Percentiles rank a stretch among this genome's conserved stretches.
These are phyloP conservation scores for Cytospora piceae DNA, from an alignment of 2,329 filamentous ascomycete genomes.

Conservation along the genomic window DNA sequence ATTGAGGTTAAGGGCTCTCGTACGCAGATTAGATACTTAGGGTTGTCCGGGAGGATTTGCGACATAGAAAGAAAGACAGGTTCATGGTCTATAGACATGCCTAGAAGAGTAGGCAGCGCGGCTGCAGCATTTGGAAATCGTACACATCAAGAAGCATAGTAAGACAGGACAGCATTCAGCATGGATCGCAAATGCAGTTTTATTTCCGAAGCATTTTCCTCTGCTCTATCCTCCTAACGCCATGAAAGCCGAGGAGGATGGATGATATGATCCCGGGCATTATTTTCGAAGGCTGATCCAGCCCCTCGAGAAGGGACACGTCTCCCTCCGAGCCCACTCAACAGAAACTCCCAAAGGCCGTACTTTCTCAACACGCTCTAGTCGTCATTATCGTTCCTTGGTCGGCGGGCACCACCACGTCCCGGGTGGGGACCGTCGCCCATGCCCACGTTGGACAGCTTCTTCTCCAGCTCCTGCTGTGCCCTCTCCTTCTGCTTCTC, in stretches of 20 bases:
- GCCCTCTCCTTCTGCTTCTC: constrained; percentile 77
- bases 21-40: background rate
- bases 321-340: background rate
- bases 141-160: background rate
- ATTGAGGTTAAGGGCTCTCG: background rate
- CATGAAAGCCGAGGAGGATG: constrained; percentile 20
- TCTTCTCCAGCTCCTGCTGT: constrained; percentile 70
- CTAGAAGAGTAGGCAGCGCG: constrained; percentile 2
- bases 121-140: background rate
- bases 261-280: constrained; percentile 10
- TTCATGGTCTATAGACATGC: constrained; percentile 6
- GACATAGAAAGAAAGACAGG: background rate
- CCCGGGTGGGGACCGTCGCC: constrained; percentile 39
- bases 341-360: background rate
- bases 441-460: constrained; percentile 48
- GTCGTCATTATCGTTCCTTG: constrained; percentile 29
- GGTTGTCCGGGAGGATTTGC: background rate
- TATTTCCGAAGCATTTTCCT: constrained; percentile 30
- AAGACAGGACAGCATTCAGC: background rate
- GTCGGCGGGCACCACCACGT: constrained; percentile 35
- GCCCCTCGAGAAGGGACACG: background rate
- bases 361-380: constrained; percentile 3
- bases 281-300: constrained; percentile 8
- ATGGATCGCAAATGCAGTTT: constrained; percentile 28
- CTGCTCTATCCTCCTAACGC: constrained; percentile 31